Conservation (phyloP, 108 stramenopile genomes). For the Parmales sp. region DNA sequence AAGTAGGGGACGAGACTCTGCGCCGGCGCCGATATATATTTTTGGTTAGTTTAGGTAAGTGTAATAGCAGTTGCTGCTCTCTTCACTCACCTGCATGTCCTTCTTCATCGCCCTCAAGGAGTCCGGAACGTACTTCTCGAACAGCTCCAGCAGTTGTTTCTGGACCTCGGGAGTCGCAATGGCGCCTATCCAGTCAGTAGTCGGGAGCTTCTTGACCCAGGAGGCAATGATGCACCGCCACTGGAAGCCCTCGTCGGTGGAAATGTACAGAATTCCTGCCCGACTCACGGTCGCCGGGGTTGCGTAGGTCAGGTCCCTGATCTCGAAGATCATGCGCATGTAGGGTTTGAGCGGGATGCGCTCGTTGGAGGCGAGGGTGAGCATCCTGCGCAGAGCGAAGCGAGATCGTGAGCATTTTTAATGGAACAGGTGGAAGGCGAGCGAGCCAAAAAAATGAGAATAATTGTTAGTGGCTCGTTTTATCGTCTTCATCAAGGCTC, state of each 20-base stretch:
- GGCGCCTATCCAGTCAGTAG: background rate
- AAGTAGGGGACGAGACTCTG: constrained; percentile 29
- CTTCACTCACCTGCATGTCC: no score
- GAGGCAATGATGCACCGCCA: constrained; percentile 48
- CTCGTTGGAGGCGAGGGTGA: constrained; percentile 60
- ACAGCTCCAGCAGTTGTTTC: background rate
- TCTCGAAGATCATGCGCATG: constrained; percentile 65
- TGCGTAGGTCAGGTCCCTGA: constrained; percentile 51
- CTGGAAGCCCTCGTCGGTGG: constrained; percentile 50
- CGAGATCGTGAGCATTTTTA: no score
- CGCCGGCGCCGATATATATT: no score
- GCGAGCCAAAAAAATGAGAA: no score
- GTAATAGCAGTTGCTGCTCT: no score
- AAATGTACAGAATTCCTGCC: constrained; percentile 60
- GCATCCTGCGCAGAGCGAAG: no score
- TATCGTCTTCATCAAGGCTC: no score
- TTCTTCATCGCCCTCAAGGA: constrained; percentile 40
- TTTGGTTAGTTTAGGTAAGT: no score
- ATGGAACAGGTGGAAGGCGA: no score
- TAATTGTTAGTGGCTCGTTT: no score
- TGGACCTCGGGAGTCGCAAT: background rate
- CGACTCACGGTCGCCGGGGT: constrained; percentile 56
- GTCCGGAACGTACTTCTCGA: constrained; percentile 30
- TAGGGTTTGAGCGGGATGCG: constrained; percentile 53
- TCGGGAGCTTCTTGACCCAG: constrained; percentile 32